phyloP scores from a whole-genome alignment of 345 rosid species.

The Lenwebbia sp. region DNA sequence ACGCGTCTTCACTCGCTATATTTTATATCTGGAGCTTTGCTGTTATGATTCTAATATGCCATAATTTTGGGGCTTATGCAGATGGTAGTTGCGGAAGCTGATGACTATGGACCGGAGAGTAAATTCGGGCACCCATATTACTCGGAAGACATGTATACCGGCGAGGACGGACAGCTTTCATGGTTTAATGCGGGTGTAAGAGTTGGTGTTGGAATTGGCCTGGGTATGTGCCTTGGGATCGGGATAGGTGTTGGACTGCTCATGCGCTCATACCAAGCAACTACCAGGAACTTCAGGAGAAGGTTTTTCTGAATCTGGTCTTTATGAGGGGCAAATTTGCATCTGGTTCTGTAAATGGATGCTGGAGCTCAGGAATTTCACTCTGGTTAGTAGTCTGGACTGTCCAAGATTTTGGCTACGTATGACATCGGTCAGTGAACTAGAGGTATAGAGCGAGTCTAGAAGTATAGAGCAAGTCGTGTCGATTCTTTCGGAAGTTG shows the following conservation, averaged over 20 bases:
- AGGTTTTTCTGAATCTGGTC: slow-evolving; percentile 43
- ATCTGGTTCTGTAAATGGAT: not conserved
- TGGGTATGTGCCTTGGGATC: slow-evolving; percentile 83
- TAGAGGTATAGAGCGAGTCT: not conserved
- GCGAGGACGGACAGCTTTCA: slow-evolving; percentile 82
- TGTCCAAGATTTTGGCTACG: not conserved
- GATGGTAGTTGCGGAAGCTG: slow-evolving; percentile 36
- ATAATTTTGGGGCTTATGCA: slow-evolving; percentile 12
- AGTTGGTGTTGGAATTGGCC: slow-evolving; percentile 95
- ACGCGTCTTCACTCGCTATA: not conserved
- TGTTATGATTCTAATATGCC: not conserved
- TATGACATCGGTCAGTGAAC: not conserved
- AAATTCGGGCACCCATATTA: slow-evolving; percentile 39
- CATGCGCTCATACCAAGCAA: slow-evolving; percentile 88
- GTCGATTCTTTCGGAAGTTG: not conserved
- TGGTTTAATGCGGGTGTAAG: slow-evolving; percentile 96
- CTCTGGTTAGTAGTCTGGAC: not conserved
- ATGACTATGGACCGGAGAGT: slow-evolving; percentile 43
- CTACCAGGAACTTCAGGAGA: slow-evolving; percentile 89
- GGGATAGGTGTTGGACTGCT: slow-evolving; percentile 94
- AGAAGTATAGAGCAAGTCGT: not conserved
- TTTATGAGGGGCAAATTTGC: not conserved
- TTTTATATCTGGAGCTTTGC: not conserved
- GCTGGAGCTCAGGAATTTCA: not conserved
- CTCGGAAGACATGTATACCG: slow-evolving; percentile 52